Evolutionary conservation across 345 rosid species (phyloP).

Genomic region (Ceriops decandra): DNA sequence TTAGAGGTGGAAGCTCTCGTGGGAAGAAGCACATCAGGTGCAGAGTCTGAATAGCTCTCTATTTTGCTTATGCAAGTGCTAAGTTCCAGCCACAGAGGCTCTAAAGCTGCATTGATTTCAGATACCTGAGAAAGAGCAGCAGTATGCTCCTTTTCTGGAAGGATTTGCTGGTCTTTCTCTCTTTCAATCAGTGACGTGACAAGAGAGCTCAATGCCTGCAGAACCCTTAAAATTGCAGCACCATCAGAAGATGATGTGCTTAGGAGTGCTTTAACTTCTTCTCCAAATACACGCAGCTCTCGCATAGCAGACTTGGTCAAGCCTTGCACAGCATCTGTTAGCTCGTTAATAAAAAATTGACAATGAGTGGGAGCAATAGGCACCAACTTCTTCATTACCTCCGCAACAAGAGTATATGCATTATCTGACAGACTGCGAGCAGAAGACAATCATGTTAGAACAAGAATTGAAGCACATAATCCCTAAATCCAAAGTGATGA

Average conservation of each 20-base stretch:
- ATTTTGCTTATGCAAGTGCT: conserved; percentile 90
- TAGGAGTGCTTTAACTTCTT: conserved; percentile 74
- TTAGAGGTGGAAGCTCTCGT: conserved; percentile 46
- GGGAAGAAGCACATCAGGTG: conserved; percentile 37
- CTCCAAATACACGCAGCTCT: conserved; percentile 77
- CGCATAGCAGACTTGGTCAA: conserved; percentile 71
- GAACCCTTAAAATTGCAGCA: conserved; percentile 83
- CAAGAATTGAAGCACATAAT: not conserved
- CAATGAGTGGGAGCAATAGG: conserved; percentile 74
- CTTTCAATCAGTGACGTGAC: conserved; percentile 49
- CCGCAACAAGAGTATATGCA: conserved; percentile 81
- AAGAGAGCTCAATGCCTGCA: conserved; percentile 86
- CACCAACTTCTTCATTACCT: conserved; percentile 86
- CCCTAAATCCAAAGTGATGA: not conserved
- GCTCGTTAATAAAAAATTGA: conserved; percentile 75
- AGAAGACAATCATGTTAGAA: conserved; percentile 19
- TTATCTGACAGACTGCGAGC: conserved; percentile 80
- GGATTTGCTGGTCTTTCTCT: conserved; percentile 51
- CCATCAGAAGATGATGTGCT: conserved; percentile 80
- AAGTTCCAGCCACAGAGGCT: conserved; percentile 87
- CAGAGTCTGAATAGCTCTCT: conserved; percentile 75
- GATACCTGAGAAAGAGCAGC: conserved; percentile 61
- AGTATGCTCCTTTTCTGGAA: conserved; percentile 49
- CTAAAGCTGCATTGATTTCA: conserved; percentile 69
- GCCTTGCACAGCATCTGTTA: conserved; percentile 63